Evolutionary conservation across 495 filamentous ascomycete genomes (phyloP), one percentile per base, ranked within the genome.

Genomic region (Penicillium cosmopolitanum): DNA sequence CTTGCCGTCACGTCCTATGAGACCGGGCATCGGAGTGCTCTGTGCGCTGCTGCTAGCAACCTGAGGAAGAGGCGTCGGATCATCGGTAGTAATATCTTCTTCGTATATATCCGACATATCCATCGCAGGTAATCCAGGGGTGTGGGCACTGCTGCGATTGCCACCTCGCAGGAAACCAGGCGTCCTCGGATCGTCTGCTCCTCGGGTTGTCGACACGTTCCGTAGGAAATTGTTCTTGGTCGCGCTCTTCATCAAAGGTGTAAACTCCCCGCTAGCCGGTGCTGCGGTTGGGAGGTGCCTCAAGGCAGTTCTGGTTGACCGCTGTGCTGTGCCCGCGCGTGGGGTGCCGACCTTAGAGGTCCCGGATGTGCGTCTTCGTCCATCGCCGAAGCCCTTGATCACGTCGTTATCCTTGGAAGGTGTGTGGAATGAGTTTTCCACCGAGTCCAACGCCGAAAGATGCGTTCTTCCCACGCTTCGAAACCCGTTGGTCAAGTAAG

Each of bases 181-280:
- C 4, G 93, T 96, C 58, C 84, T 80, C 21, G 80, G 77, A 31
- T 69, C 80, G n/a, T 80, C 82, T 56, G 63, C 80, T 71, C 85
- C 78, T 78, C 84, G 69, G 76, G 68, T 56, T 35, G 65, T 78
- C 46, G 78, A 78, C 60, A 70, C 67, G 66, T 84, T 84, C 48
- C 83, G 82, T 50, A 89, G 76, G 35, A 87, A 82, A 61, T 88
- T 93, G 65, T 94, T 93, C 54, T 86, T 86, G 16, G 91, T 91
- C 13, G 92, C 93, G 57, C 89, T 96, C 76, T 92, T 94, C 69
- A 98, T 84, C 55, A 98, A 74, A 0, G 95, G 95, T 3, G 95
- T 98, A 68, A 98, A 98, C 61, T 98, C 96, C 48, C 83, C 84
- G 51, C 86, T 87, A 13, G 78, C 83, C 1, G 84, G 73, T 38